Evolutionary conservation across 495 filamentous ascomycete species (phyloP).

Genomic region (Parachaetomium inaequale): DNA sequence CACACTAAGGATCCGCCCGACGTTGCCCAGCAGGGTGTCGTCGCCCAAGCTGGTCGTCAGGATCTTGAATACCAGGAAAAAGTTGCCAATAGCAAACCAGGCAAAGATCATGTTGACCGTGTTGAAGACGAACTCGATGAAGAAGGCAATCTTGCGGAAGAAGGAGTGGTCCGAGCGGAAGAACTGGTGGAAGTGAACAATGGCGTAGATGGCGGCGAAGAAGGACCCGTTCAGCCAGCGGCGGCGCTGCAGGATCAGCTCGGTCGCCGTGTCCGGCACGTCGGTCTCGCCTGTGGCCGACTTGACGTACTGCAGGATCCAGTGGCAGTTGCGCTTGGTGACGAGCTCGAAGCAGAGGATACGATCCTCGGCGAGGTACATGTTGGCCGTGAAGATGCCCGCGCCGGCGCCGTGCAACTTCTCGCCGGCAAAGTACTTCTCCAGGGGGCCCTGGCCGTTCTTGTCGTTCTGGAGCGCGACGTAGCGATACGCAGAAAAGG

Average conservation of each 20-base stretch:
- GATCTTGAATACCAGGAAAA: slow-evolving; percentile 99
- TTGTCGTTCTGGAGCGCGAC: slow-evolving; percentile 95
- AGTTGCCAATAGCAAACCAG: slow-evolving; percentile 99
- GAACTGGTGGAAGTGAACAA: slow-evolving; percentile 91
- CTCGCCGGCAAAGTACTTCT: slow-evolving; percentile 97
- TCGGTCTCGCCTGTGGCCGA: slow-evolving; percentile 95
- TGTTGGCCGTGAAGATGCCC: slow-evolving; percentile 97
- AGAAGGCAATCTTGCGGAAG: slow-evolving; percentile 80
- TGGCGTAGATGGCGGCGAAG: slow-evolving; percentile 95
- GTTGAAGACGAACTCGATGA: slow-evolving; percentile 91
- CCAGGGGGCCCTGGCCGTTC: slow-evolving; percentile 83
- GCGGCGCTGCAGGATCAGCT: slow-evolving; percentile 93
- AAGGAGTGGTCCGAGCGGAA: slow-evolving; percentile 88
- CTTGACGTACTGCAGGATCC: slow-evolving; percentile 98
- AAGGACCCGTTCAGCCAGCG: slow-evolving; percentile 98
- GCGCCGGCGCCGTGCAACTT: slow-evolving; percentile 94
- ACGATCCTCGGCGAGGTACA: slow-evolving; percentile 99
- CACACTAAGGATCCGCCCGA: slow-evolving; percentile 75
- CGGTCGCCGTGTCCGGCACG: slow-evolving; percentile 91
- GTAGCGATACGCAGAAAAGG: slow-evolving; percentile 96
- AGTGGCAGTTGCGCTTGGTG: slow-evolving; percentile 91
- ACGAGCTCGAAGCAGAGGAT: slow-evolving; percentile 99
- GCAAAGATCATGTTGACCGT: slow-evolving; percentile 96
- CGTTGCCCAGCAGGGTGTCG: slow-evolving; percentile 61
- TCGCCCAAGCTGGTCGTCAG: slow-evolving; percentile 79